Evolutionary conservation across 768 basidiomycete genomes (phyloP).

Genomic region (Russula olivacea): DNA sequence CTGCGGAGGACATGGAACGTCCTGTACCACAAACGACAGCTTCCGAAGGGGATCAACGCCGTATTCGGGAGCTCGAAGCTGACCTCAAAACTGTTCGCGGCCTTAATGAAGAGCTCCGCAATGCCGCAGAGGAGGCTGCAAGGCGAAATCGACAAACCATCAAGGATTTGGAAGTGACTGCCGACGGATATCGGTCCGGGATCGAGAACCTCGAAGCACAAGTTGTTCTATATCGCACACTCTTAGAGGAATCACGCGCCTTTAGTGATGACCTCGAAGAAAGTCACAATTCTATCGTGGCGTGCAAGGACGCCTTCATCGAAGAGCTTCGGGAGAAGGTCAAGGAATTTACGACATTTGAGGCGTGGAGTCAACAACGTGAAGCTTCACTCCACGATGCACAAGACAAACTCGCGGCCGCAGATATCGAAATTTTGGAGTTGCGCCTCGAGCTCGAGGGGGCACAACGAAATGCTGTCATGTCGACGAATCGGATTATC

Average conservation of each 20-base stretch:
- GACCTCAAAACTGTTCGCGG: slow-evolving; percentile 8
- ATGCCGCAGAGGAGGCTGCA: slow-evolving; percentile 2
- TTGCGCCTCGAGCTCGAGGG: slow-evolving; percentile 23
- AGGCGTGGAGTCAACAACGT: slow-evolving; percentile 5
- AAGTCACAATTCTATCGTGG: slow-evolving; percentile 10
- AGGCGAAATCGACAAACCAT: slow-evolving; percentile 12
- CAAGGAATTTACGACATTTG: slow-evolving; percentile 6
- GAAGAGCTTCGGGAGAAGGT: slow-evolving; percentile 21
- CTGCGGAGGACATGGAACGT: neutral
- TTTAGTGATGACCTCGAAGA: slow-evolving; percentile 23
- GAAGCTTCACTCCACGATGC: slow-evolving; percentile 13
- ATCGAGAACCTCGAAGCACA: slow-evolving; percentile 18
- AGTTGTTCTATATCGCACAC: slow-evolving; percentile 11
- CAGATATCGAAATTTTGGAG: slow-evolving; percentile 22
- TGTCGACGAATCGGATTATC: slow-evolving; percentile 25
- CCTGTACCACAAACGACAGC: neutral
- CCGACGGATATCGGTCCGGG: slow-evolving; percentile 1
- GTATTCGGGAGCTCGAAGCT: slow-evolving; percentile 15
- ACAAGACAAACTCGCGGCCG: slow-evolving; percentile 20
- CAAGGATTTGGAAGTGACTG: slow-evolving; percentile 4
- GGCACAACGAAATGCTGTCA: slow-evolving; percentile 22
- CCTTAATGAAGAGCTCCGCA: slow-evolving; percentile 11
- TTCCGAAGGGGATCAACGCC: slow-evolving; percentile 9
- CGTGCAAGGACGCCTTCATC: slow-evolving; percentile 25
- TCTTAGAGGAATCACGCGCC: slow-evolving; percentile 20